Evolutionary conservation across 768 basidiomycete species (phyloP), one percentile per base, ranked within the genome.

Genomic region (Tylopilus intermedius): DNA sequence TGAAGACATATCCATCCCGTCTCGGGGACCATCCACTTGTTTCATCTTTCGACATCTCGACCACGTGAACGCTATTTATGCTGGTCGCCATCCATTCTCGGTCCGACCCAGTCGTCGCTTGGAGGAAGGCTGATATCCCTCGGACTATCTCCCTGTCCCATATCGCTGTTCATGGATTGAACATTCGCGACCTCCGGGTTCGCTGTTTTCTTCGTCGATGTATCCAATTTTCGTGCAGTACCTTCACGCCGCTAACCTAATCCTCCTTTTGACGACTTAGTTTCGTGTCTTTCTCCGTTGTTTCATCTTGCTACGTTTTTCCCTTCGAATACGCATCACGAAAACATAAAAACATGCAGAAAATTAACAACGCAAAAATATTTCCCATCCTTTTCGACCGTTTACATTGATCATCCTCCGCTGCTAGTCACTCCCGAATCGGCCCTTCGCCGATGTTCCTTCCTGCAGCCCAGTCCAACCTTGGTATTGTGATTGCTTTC

Each of bases 1-100:
- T 71, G 65, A 68, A 78, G 81, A 82, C 81, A 77, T 81, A 81
- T 82, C 76, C 80, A 79, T 81, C 78, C 80, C 74, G 80, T 82
- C 79, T 69, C 62, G 71, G 72, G 76, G 72, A 71, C 66, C 68
- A 64, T 67, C 65, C 63, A 57, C 60, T 60, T 63, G 51, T 65
- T 63, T 61, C 54, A 55, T 64, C 58, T 62, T 61, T 65, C 58
- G 51, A 58, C 62, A 58, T 64, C 62, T 62, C 62, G 60, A 47
- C 58, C 57, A 60, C 67, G 66, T 62, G 62, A 62, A 59, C 49
- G n/a, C 50, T 62, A 70, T 66, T 64, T 64, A 64, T 67, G 67
- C 63, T 38, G 57, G 50, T 59, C 59, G 53, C 50, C 50, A 50
- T 46, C 55, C 60, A 32, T 53, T 54, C 49, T 51, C 30, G 38